phyloP scores from a whole-genome alignment of 441 rosid genomes.

The Rhodomyrtus psidioides region DNA sequence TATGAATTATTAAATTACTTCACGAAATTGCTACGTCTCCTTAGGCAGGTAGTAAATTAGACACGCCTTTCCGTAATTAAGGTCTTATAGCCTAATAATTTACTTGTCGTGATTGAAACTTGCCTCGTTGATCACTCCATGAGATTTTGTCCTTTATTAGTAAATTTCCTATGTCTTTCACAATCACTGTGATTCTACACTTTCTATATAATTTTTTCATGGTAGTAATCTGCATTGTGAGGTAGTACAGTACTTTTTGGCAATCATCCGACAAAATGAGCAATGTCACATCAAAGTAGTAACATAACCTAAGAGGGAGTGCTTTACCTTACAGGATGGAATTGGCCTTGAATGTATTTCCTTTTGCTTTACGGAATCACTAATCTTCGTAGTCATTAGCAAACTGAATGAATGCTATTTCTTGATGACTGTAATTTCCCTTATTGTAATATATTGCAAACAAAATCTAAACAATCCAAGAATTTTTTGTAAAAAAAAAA shows the following conservation, averaged over 20 bases:
- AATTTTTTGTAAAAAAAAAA: background rate
- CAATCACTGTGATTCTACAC: background rate
- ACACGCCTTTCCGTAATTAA: background rate
- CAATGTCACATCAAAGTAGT: background rate
- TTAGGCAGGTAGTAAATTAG: background rate
- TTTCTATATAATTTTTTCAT: background rate
- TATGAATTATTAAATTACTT: too few relatives aligned
- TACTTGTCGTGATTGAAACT: background rate
- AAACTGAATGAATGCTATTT: background rate
- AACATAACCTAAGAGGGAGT: background rate
- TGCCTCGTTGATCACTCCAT: background rate
- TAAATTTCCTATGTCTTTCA: background rate
- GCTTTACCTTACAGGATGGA: background rate
- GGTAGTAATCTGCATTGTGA: background rate
- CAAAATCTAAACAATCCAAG: background rate
- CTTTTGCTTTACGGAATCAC: background rate
- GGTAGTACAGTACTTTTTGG: background rate
- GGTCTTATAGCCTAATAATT: background rate
- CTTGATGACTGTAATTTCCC: fast-evolving
- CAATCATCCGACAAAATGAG: background rate
- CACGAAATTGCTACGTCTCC: too few relatives aligned
- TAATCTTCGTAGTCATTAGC: background rate
- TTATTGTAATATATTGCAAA: background rate
- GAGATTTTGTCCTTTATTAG: background rate
- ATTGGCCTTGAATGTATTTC: background rate